phyloP scores from a whole-genome alignment of 768 basidiomycete species.

The Amanita exitialis region DNA sequence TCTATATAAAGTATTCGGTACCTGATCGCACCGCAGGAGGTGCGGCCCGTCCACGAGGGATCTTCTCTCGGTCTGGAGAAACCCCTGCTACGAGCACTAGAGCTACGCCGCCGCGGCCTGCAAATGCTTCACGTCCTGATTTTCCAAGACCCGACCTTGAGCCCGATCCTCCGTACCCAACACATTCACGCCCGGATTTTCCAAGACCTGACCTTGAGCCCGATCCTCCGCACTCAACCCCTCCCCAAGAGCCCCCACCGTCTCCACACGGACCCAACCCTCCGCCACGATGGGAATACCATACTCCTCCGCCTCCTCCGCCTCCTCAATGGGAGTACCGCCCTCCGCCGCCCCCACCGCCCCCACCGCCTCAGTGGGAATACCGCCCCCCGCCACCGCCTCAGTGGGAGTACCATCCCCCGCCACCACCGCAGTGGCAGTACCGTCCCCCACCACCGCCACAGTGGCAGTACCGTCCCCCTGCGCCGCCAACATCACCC shows the following conservation, averaged over 20 bases:
- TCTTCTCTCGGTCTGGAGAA: conserved; percentile 38
- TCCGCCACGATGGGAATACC: not conserved
- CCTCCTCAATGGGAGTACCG: not conserved
- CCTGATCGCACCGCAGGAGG: conserved; percentile 28
- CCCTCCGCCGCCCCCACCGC: not conserved
- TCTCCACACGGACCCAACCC: conserved; percentile 11
- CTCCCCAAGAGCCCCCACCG: conserved; percentile 12
- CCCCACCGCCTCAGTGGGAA: conserved; percentile 10
- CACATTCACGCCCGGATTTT: conserved; percentile 27
- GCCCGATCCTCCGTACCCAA: conserved; percentile 27
- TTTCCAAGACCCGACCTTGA: conserved; percentile 61
- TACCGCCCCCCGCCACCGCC: conserved; percentile 8
- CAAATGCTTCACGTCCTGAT: conserved; percentile 16
- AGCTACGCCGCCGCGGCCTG: conserved; percentile 24
- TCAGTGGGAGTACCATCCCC: conserved; percentile 1
- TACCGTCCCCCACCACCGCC: conserved; percentile 9
- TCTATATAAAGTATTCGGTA: conserved; percentile 55
- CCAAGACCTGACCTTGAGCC: conserved; percentile 58
- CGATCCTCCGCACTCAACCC: conserved; percentile 22
- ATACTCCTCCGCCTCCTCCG: conserved; percentile 4
- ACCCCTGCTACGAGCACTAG: conserved; percentile 7
- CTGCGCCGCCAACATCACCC: conserved; percentile 11
- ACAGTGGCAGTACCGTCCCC: conserved; percentile 8
- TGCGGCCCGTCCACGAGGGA: conserved; percentile 23
- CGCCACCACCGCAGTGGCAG: conserved; percentile 5